A percentile compares a stretch with the other conserved stretches of the same genome.
Evolutionary conservation across 2,329 filamentous ascomycete genomes (phyloP).

Genomic region (Thermothelomyces thermophilus): DNA sequence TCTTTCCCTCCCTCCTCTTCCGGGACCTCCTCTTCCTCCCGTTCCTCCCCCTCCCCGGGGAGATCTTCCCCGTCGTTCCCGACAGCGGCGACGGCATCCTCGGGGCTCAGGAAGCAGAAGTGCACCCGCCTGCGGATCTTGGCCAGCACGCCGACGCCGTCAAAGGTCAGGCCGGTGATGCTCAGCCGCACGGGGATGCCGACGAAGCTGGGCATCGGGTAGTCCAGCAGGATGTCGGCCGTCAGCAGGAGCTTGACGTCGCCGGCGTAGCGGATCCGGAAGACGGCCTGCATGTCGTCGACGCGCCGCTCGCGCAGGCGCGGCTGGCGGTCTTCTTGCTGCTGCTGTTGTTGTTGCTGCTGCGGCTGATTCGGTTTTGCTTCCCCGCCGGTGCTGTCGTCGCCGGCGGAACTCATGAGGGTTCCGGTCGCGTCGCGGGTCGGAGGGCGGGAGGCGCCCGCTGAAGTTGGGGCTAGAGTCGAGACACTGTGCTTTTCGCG

Average conservation of each 20-base stretch:
- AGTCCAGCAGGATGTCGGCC: constrained; percentile 91
- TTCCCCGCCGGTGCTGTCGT: constrained; percentile 30
- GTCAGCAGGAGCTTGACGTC: constrained; percentile 84
- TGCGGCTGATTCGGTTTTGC: constrained; percentile 6
- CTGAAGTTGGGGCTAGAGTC: constrained; percentile 51
- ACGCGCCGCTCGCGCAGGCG: constrained; percentile 64
- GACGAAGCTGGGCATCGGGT: constrained; percentile 97
- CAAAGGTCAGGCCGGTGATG: constrained; percentile 90
- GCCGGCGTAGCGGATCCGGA: constrained; percentile 82
- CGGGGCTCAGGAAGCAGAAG: constrained; percentile 89
- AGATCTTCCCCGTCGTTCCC: constrained; percentile 34
- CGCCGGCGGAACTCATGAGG: constrained; percentile 32
- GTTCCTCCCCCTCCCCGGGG: no score
- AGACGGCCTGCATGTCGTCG: constrained; percentile 88
- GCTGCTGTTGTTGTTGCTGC: constrained; percentile 10
- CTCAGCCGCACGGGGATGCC: constrained; percentile 90
- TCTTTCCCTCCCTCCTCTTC: constrained; percentile 6
- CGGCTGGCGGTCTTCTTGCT: constrained; percentile 8
- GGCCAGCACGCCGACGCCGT: constrained; percentile 86
- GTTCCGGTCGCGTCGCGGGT: constrained; percentile 43
- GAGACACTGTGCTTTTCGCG: constrained; percentile 58
- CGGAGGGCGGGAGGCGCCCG: constrained; percentile 46
- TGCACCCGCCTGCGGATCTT: constrained; percentile 84
- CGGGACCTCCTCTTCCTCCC: constrained; percentile 31
- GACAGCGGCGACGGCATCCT: constrained; percentile 75